Evolutionary conservation across 106 monocot genomes (phyloP), one percentile per base, ranked within the genome.

Genomic region (Vanilla planifolia): DNA sequence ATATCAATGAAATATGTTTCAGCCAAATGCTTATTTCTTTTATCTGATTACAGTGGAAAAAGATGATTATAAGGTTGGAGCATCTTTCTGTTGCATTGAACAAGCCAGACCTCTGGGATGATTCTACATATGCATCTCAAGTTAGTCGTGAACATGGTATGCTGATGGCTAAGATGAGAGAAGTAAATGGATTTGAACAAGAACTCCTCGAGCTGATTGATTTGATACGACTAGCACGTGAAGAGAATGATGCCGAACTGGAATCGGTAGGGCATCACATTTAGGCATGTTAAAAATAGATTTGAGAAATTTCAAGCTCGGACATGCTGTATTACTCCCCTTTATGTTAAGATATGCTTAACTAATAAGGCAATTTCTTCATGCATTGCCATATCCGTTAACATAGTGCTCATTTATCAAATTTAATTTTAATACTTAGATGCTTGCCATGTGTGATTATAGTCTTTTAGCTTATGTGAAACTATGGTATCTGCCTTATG

Each of bases 151-250:
- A 98, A 56, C 96, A 98, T 68, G 84, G 91, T 22, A 74, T 75
- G 59, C 32, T 98, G 30, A 76, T 85, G 78, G 76, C 79, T 61
- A 98, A 98, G 68, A 74, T 91, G 46, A 98, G 84, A 65, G 79
- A 78, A 70, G 87, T 98, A 32, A 91, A 74, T 24, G 39, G 51
- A 27, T 85, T 87, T 81, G 96, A 91, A 51, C 72, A 78, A 32
- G 77, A 98, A 59, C 61, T 98, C 39, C 70, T 98, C 67, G 96
- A 98, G 75, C 80, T 91, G 64, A 84, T 98, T 67, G 96, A 98
- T 62, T 75, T 98, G 74, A 25, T 98, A 57, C 81, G 78, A 77
- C 91, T 98, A 71, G 96, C 96, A 48, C 87, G 74, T 48, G 96
- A 98, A 75, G 96, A 98, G 62, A 75, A 82, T 56, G 96, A 91